These are phyloP conservation scores for Umbelopsis sp. DNA, from an alignment of 371 early-diverging fungal genomes.

Conservation along the genomic window DNA sequence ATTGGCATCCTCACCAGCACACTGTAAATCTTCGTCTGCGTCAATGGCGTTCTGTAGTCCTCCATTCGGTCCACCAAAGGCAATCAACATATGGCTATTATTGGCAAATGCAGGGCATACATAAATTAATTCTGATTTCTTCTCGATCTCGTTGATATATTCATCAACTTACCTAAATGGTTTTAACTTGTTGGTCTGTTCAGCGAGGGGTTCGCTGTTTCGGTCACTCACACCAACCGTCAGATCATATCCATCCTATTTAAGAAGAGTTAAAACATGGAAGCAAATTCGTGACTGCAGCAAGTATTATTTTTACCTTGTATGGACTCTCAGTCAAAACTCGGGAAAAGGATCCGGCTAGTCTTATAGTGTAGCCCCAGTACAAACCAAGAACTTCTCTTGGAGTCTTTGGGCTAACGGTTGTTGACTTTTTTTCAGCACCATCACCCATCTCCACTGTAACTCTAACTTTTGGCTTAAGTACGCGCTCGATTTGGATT, in stretches of 20 bases:
- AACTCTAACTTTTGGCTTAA: conserved; percentile 69
- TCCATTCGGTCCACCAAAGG: conserved; percentile 69
- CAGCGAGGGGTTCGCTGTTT: conserved; percentile 50
- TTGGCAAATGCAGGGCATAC: background rate
- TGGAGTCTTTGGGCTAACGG: conserved; percentile 68
- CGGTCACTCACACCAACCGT: conserved; percentile 73
- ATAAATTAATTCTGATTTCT: conserved; percentile 17
- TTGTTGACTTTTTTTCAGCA: conserved; percentile 54
- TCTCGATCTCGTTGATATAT: conserved; percentile 27
- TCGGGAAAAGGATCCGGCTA: conserved; percentile 65
- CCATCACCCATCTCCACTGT: conserved; percentile 67
- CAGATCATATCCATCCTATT: conserved; percentile 69
- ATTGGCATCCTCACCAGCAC: conserved; percentile 63
- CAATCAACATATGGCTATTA: conserved; percentile 65
- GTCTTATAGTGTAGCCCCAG: conserved; percentile 77
- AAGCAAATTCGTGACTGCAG: background rate
- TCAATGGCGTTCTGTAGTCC: conserved; percentile 76
- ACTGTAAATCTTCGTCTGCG: conserved; percentile 67
- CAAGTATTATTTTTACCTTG: conserved; percentile 36
- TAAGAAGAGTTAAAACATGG: background rate
- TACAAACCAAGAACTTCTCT: conserved; percentile 68
- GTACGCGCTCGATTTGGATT: conserved; percentile 56
- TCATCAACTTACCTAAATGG: conserved; percentile 30
- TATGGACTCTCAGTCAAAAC: conserved; percentile 68
- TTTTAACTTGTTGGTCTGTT: conserved; percentile 32